These are phyloP conservation scores for Amphicarpaea edgeworthii DNA, from an alignment of 306 rosid genomes.

Conservation along the genomic window DNA sequence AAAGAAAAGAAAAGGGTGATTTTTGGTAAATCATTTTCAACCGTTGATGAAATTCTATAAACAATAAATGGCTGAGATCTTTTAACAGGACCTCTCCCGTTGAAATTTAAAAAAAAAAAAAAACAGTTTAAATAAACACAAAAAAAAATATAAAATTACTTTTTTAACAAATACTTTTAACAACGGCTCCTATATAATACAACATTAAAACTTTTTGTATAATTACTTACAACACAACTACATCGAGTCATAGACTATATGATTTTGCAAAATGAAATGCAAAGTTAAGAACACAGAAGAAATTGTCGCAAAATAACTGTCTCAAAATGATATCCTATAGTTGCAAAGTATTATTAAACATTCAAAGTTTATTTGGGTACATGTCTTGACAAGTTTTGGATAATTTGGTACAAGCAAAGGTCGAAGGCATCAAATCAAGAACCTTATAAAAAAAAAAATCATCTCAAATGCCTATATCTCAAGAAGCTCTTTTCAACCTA, in stretches of 20 bases:
- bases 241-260: not conserved
- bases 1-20: too few relatives aligned
- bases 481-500: constrained; percentile 35
- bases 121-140: too few relatives aligned
- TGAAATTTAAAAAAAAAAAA: too few relatives aligned
- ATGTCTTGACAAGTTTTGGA: constrained; percentile 12
- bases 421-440: not conserved
- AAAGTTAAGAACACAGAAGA: not conserved
- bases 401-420: constrained; percentile 6
- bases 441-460: constrained; percentile 8
- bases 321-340: not conserved
- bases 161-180: too few relatives aligned
- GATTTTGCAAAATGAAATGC: not conserved
- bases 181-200: too few relatives aligned
- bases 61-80: too few relatives aligned
- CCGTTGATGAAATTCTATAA: too few relatives aligned
- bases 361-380: constrained; percentile 29
- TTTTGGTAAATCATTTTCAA: too few relatives aligned
- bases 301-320: not conserved
- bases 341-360: not conserved
- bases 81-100: too few relatives aligned
- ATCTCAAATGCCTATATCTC: constrained; percentile 8
- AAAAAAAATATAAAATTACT: too few relatives aligned
- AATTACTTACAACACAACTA: too few relatives aligned
- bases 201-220: too few relatives aligned